Evolutionary conservation across 441 rosid genomes (phyloP).

Genomic region (Adansonia rubrostipa): DNA sequence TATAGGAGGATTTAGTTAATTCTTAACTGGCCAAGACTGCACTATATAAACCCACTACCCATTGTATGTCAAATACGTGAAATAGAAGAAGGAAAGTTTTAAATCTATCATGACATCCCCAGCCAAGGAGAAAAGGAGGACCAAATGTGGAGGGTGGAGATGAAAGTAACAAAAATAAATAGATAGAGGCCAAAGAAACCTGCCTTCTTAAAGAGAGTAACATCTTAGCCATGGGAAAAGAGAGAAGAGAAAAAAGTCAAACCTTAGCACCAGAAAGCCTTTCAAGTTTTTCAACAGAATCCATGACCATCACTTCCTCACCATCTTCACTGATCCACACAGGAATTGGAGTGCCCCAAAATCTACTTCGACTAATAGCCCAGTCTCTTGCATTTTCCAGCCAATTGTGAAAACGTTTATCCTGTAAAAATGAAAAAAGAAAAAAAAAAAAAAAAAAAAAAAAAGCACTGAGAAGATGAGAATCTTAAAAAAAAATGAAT

Average conservation of each 20-base stretch:
- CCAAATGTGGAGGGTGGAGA: not conserved
- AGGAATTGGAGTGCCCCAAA: constrained; percentile 99
- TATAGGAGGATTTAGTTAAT: not conserved
- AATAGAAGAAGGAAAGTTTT: not conserved
- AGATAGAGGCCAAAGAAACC: constrained; percentile 3
- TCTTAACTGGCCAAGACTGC: constrained; percentile 14
- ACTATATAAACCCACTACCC: constrained; percentile 2
- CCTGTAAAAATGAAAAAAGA: constrained; percentile 48
- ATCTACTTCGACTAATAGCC: constrained; percentile 98
- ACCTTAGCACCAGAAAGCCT: constrained; percentile 93
- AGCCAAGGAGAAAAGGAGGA: constrained; percentile 2
- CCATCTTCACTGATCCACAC: constrained; percentile 93
- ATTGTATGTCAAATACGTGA: not conserved
- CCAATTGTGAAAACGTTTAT: constrained; percentile 99
- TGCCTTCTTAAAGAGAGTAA: constrained; percentile 13
- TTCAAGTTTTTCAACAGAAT: constrained; percentile 88
- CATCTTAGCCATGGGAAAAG: constrained; percentile 17
- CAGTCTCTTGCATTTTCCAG: constrained; percentile 99
- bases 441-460: not conserved
- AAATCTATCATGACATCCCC: not conserved
- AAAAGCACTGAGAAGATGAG: not conserved
- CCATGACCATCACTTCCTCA: constrained; percentile 77
- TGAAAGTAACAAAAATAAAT: constrained; percentile 20
- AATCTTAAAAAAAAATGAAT: not conserved
- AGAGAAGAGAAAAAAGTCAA: constrained; percentile 30